Percentiles rank a stretch among this genome's conserved stretches.
Conservation (phyloP, 805 yeast species). For the Yamadazyma nakazawae region DNA sequence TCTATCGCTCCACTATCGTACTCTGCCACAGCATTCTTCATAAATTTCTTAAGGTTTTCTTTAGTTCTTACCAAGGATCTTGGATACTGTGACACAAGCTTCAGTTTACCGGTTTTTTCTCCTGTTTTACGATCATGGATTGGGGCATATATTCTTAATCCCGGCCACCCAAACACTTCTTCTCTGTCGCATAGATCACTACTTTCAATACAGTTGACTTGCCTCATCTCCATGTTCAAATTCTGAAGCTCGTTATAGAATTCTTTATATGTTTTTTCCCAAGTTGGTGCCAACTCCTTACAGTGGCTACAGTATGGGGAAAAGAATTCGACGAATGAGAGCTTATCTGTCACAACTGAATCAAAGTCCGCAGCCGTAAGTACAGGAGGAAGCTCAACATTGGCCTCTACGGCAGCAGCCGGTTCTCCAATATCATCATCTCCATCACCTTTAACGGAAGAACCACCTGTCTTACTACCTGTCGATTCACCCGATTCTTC, state of each 20-base stretch:
- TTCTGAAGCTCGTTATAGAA: constrained; percentile 44
- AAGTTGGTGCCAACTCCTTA: constrained; percentile 69
- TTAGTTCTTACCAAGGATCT: constrained; percentile 41
- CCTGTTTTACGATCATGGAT: constrained; percentile 30
- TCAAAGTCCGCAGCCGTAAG: constrained; percentile 53
- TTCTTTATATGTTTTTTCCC: constrained; percentile 63
- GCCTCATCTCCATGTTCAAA: constrained; percentile 55
- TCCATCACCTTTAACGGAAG: background rate
- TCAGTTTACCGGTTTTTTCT: constrained; percentile 25
- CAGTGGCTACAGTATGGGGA: constrained; percentile 92
- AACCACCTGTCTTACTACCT: background rate
- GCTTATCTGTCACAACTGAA: constrained; percentile 44
- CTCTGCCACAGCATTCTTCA: constrained; percentile 52
- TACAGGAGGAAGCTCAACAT: constrained; percentile 44
- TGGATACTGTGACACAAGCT: constrained; percentile 45
- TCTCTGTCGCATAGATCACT: constrained; percentile 83
- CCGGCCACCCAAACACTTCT: constrained; percentile 65
- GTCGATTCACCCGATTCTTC: background rate
- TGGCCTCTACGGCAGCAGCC: background rate
- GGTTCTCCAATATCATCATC: background rate
- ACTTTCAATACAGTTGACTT: constrained; percentile 80
- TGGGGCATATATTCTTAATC: constrained; percentile 66
- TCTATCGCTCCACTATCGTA: constrained; percentile 33
- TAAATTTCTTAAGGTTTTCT: constrained; percentile 50
- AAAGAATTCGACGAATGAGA: constrained; percentile 80